phyloP scores from a whole-genome alignment of 257 asterid genomes.

The Hygrophila difformis region DNA sequence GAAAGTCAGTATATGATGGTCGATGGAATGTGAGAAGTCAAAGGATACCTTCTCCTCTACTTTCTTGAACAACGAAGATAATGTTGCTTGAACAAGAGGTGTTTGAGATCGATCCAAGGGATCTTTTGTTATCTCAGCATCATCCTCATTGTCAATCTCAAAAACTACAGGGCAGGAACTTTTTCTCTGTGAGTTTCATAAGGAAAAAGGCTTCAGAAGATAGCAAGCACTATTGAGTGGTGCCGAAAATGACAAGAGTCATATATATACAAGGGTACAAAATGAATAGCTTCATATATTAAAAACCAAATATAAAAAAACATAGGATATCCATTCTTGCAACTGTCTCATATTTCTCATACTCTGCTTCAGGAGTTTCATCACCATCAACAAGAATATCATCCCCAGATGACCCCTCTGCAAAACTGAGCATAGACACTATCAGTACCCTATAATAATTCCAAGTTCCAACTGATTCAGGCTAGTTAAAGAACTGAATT shows the following conservation, averaged over 20 bases:
- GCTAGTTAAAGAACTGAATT: constrained; percentile 8
- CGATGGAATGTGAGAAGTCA: constrained; percentile 13
- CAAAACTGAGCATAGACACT: constrained; percentile 40
- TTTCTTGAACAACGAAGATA: constrained; percentile 74
- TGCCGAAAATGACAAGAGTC: constrained; percentile 5
- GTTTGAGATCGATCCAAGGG: constrained; percentile 23
- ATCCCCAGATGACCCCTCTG: constrained; percentile 60
- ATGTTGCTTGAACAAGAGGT: constrained; percentile 66
- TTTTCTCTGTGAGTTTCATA: constrained; percentile 30
- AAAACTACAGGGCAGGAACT: constrained; percentile 23
- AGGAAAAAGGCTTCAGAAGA: constrained; percentile 34
- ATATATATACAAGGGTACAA: constrained; percentile 1
- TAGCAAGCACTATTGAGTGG: constrained; percentile 6
- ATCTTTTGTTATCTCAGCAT: constrained; percentile 31
- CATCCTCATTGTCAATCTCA: constrained; percentile 31
- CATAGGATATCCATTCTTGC: constrained; percentile 32
- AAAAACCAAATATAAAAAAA: constrained; percentile 2
- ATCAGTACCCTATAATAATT: not conserved
- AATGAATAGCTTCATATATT: constrained; percentile 6
- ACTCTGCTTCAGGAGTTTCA: constrained; percentile 44
- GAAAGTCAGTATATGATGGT: constrained; percentile 1
- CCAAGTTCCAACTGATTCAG: not conserved
- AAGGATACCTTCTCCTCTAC: constrained; percentile 71
- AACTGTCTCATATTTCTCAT: constrained; percentile 18
- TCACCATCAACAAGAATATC: constrained; percentile 30